phyloP scores from a whole-genome alignment of 805 yeast species.

The Pichia eremophila region DNA sequence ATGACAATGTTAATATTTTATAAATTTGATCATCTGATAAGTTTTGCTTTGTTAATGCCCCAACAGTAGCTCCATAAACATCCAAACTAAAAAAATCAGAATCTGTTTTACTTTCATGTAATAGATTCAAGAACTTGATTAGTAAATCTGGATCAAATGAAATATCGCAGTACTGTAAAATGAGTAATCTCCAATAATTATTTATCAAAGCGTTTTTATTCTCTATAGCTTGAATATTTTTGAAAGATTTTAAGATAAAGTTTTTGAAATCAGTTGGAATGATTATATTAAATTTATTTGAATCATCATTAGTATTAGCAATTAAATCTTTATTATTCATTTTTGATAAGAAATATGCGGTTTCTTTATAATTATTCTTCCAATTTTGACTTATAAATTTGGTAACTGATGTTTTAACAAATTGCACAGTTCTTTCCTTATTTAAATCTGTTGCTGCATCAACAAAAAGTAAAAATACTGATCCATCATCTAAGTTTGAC shows the following conservation, averaged over 20 bases:
- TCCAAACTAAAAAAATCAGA: slow-evolving; percentile 29
- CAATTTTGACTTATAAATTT: slow-evolving; percentile 37
- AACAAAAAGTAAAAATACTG: slow-evolving; percentile 36
- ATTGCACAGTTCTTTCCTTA: slow-evolving; percentile 35
- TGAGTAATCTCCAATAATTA: slow-evolving; percentile 42
- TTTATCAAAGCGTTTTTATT: slow-evolving; percentile 22
- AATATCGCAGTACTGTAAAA: slow-evolving; percentile 31
- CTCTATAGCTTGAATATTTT: slow-evolving; percentile 7
- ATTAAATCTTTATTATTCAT: slow-evolving; percentile 22
- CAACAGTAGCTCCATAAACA: slow-evolving; percentile 32
- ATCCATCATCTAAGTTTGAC: slow-evolving; percentile 26
- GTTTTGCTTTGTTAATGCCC: slow-evolving; percentile 23
- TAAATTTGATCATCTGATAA: slow-evolving; percentile 11
- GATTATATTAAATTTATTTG: slow-evolving; percentile 13
- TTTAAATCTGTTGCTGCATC: slow-evolving; percentile 35
- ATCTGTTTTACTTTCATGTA: slow-evolving; percentile 3
- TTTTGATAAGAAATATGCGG: slow-evolving; percentile 35
- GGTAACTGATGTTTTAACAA: slow-evolving; percentile 38
- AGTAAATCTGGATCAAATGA: slow-evolving; percentile 18
- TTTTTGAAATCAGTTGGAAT: slow-evolving; percentile 27
- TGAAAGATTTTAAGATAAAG: slow-evolving; percentile 21
- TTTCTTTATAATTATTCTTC: slow-evolving; percentile 27
- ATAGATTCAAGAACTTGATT: slow-evolving; percentile 13
- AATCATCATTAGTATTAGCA: background rate
- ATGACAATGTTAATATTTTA: slow-evolving; percentile 12